Percentiles rank a stretch among this genome's conserved stretches.
phyloP scores from a whole-genome alignment of 129 eudicot species.

The Chrysanthemum makinoi region DNA sequence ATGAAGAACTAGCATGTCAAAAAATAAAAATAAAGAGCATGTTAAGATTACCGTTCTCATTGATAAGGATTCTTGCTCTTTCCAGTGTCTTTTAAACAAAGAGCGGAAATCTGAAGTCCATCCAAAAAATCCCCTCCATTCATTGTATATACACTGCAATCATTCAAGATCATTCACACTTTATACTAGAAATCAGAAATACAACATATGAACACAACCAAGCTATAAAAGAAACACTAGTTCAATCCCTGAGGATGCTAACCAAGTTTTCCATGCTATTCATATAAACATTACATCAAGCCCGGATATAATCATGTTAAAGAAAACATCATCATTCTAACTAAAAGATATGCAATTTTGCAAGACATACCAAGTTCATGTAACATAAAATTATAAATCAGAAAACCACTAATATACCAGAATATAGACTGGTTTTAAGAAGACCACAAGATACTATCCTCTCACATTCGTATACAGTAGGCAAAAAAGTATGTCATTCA shows the following conservation, averaged over 20 bases:
- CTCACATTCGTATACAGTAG: too few species aligned
- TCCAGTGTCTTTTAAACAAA: constrained; percentile 55
- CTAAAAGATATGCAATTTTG: neutral
- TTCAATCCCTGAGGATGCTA: constrained; percentile 7
- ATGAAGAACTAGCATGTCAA: too few species aligned
- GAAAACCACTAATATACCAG: constrained; percentile 17
- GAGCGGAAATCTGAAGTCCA: constrained; percentile 81
- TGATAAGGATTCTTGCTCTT: constrained; percentile 57
- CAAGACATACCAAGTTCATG: constrained; percentile 4
- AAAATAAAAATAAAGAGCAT: neutral
- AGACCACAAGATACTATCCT: too few species aligned
- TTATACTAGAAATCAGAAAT: constrained; percentile 1
- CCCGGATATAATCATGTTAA: too few species aligned
- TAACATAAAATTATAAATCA: neutral
- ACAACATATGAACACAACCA: neutral
- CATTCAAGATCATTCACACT: constrained; percentile 13
- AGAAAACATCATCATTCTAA: neutral
- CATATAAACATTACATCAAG: constrained; percentile 11
- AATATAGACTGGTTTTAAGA: constrained; percentile 5
- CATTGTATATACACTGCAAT: constrained; percentile 80
- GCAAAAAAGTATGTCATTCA: too few species aligned
- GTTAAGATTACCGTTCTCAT: constrained; percentile 59
- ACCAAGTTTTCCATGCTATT: neutral
- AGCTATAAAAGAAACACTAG: neutral
- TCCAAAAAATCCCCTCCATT: constrained; percentile 75